phyloP scores from a whole-genome alignment of 345 rosid species.

The Toxicodendron radicans region DNA sequence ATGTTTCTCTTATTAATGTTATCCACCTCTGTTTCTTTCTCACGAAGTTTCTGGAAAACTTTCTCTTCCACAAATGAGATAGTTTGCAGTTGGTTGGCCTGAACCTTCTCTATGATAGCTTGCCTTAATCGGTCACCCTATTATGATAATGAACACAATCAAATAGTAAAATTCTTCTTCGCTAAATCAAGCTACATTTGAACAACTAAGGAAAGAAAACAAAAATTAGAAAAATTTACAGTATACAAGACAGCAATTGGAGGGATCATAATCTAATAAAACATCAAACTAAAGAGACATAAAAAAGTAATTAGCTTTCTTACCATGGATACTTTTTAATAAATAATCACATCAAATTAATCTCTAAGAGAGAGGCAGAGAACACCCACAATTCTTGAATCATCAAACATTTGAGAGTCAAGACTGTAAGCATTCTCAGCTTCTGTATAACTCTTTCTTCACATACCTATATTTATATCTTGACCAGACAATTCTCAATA shows the following conservation, averaged over 20 bases:
- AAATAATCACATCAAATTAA: background rate
- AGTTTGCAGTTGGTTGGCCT: constrained; percentile 54
- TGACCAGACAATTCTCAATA: background rate
- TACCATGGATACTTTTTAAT: background rate
- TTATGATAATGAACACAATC: constrained; percentile 13
- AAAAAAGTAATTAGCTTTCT: background rate
- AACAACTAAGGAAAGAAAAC: background rate
- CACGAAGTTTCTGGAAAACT: constrained; percentile 55
- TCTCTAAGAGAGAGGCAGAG: background rate
- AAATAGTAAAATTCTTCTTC: background rate
- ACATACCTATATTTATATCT: background rate
- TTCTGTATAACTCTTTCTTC: background rate
- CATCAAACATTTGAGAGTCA: background rate
- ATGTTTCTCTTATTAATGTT: constrained; percentile 61
- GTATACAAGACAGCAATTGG: background rate
- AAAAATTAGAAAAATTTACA: background rate
- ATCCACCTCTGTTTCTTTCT: constrained; percentile 75
- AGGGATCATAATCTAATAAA: background rate
- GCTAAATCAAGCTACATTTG: background rate
- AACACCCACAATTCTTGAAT: background rate
- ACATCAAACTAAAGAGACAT: background rate
- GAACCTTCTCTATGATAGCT: constrained; percentile 59
- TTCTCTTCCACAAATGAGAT: constrained; percentile 61
- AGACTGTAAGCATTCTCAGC: background rate
- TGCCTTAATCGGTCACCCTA: constrained; percentile 66